phyloP scores from a whole-genome alignment of 2,329 filamentous ascomycete species.

The Pestalotiopsis sp. region DNA sequence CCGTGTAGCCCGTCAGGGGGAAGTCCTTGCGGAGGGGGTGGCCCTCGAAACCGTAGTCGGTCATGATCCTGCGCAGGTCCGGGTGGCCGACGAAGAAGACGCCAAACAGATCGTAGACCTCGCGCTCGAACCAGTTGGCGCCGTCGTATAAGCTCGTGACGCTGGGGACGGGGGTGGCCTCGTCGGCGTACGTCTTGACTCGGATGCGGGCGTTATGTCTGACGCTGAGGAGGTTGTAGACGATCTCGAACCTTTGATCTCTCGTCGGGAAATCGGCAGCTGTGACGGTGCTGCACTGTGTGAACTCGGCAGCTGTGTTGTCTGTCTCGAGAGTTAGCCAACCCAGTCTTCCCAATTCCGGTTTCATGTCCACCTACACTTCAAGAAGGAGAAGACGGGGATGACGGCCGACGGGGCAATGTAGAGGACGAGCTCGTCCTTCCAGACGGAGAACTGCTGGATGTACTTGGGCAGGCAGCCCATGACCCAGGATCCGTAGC shows the following conservation, averaged over 20 bases:
- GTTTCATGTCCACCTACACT: constrained; percentile 54
- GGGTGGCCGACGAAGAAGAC: constrained; percentile 97
- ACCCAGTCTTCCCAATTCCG: constrained; percentile 5
- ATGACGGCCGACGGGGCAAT: constrained; percentile 87
- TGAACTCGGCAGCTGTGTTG: constrained; percentile 97
- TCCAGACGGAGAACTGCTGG: constrained; percentile 99
- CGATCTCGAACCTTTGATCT: constrained; percentile 94
- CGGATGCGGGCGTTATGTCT: constrained; percentile 96
- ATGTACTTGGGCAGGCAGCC: constrained; percentile 96
- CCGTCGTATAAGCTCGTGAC: constrained; percentile 87
- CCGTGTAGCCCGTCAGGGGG: constrained; percentile 95
- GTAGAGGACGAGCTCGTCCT: constrained; percentile 95
- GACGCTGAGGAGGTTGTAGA: constrained; percentile 96
- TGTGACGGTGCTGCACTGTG: constrained; percentile 88
- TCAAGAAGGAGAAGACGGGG: constrained; percentile 91
- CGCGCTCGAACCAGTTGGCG: constrained; percentile 98
- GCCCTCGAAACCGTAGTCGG: constrained; percentile 98
- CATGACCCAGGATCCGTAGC: constrained; percentile 95
- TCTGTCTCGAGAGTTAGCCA: constrained; percentile 47
- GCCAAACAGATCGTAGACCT: constrained; percentile 96
- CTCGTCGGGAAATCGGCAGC: constrained; percentile 95
- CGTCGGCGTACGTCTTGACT: constrained; percentile 98
- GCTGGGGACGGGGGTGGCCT: constrained; percentile 90
- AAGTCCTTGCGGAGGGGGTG: constrained; percentile 98
- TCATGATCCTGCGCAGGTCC: constrained; percentile 97